Base-by-base conservation (phyloP, 371 early-diverging fungal genomes). In the Mortierella sp. region DNA sequence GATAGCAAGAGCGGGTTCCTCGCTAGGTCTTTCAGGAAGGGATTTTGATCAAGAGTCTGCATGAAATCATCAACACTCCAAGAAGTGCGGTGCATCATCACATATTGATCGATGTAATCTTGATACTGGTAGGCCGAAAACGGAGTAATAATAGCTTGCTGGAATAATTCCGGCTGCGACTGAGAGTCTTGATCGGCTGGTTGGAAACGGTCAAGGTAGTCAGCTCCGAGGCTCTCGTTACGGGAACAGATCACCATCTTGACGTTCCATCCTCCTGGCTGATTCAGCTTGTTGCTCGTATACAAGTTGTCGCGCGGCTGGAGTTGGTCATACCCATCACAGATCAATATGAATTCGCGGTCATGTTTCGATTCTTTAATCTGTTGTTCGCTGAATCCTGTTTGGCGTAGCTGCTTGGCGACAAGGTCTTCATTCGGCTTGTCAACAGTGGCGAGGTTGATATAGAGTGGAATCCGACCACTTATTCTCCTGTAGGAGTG, bases 221-320 rank as follows among this genome's bases (percentile, higher is more conserved):
- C 23, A 18, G n/a, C 2, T 13, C 24, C 12, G 3, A 58, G 38
- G 21, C 38, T 49, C 3, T 47, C 34, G 19, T 24, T 47, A 14
- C 49, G 47, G 21, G 45, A 49, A 24, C 58, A 31, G 49, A 58
- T 58, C 14, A 58, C 26, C 49, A 58, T 49, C 39, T 48, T 47
- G 58, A 28, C 48, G n/a, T 4, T 21, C 48, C 38, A 34, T 19
- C 28, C 31, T 19, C 30, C 34, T 5, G 26, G n/a, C 39, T 49
- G 27, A 19, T 56, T 56, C 27, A 46, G 31, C 16, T 42, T 9
- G 42, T 42, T 6, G 6, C 16, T 42, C 42, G 42, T 42, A 16
- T 42, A 42, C 6, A 42, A 42, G 42, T 42, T 42, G 42, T 9
- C 16, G 42, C 3, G 42, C 16, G 6, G 42, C 18, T 6, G 42